These are phyloP conservation scores for Hyaloscypha finlandica DNA, from an alignment of 495 filamentous ascomycete genomes.

Conservation along the genomic window DNA sequence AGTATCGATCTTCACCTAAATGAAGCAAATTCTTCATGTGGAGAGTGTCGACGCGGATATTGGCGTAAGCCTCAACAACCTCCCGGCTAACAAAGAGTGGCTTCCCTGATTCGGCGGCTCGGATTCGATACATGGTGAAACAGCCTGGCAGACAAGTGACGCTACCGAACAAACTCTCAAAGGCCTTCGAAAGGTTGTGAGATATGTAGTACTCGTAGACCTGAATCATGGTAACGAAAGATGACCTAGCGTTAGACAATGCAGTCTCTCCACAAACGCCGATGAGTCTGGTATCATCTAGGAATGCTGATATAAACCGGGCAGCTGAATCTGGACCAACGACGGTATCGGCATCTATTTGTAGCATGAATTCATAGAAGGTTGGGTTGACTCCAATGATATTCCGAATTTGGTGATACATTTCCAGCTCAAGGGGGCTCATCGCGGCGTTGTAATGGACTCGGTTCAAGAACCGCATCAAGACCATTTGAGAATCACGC, in stretches of 20 bases:
- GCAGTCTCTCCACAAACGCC: slow-evolving; percentile 94
- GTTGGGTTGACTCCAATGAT: slow-evolving; percentile 98
- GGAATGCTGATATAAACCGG: slow-evolving; percentile 88
- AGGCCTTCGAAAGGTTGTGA: slow-evolving; percentile 97
- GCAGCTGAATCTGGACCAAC: slow-evolving; percentile 90
- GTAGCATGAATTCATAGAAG: slow-evolving; percentile 96
- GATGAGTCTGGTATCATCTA: slow-evolving; percentile 88
- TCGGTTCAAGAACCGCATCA: slow-evolving; percentile 98
- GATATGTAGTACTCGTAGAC: slow-evolving; percentile 99
- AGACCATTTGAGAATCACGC: slow-evolving; percentile 96
- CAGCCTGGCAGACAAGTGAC: slow-evolving; percentile 97
- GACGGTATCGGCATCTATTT: slow-evolving; percentile 96
- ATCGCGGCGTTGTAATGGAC: slow-evolving; percentile 96
- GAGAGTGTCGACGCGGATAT: slow-evolving; percentile 94
- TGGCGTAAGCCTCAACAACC: slow-evolving; percentile 80
- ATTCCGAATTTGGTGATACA: slow-evolving; percentile 98
- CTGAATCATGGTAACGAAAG: slow-evolving; percentile 97
- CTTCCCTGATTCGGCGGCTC: slow-evolving; percentile 90
- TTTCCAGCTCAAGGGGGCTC: slow-evolving; percentile 95
- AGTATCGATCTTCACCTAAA: slow-evolving; percentile 91
- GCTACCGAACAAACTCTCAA: slow-evolving; percentile 94
- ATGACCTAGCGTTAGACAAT: slow-evolving; percentile 88
- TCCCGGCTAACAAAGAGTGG: slow-evolving; percentile 94
- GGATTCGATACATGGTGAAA: slow-evolving; percentile 98
- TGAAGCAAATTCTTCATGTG: slow-evolving; percentile 99